These are phyloP conservation scores for Thinopyrum elongatum DNA, from an alignment of 176 grass and related monocot genomes.

Conservation along the genomic window DNA sequence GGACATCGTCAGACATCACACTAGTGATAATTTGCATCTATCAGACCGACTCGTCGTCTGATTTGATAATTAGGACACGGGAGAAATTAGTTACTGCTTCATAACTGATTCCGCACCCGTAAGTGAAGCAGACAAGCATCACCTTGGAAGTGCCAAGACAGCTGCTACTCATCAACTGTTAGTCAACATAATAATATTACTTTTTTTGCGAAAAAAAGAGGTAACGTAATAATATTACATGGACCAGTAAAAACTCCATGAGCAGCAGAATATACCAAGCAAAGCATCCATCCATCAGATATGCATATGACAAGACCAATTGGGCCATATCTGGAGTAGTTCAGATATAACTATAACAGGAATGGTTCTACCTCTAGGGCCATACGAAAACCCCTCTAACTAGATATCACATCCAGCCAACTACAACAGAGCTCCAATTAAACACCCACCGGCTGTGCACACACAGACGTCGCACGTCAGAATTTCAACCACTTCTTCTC, in stretches of 20 bases:
- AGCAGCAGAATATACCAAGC: neutral
- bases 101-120: no score
- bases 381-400: no score
- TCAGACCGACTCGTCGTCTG: no score
- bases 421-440: no score
- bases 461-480: slow-evolving; percentile 37
- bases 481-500: slow-evolving; percentile 98
- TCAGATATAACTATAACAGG: neutral
- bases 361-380: neutral
- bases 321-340: neutral
- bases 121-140: neutral
- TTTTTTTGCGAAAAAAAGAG: no score
- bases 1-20: no score
- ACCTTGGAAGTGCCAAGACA: neutral
- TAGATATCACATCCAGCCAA: no score
- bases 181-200: no score
- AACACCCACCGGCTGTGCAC: neutral
- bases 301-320: neutral
- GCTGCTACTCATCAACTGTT: neutral
- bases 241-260: neutral
- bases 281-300: neutral
- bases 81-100: no score
- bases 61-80: no score
- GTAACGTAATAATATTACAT: neutral
- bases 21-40: no score